Base-by-base conservation (phyloP, 176 grass and related monocot species). In the Oropetium thomaeum region DNA sequence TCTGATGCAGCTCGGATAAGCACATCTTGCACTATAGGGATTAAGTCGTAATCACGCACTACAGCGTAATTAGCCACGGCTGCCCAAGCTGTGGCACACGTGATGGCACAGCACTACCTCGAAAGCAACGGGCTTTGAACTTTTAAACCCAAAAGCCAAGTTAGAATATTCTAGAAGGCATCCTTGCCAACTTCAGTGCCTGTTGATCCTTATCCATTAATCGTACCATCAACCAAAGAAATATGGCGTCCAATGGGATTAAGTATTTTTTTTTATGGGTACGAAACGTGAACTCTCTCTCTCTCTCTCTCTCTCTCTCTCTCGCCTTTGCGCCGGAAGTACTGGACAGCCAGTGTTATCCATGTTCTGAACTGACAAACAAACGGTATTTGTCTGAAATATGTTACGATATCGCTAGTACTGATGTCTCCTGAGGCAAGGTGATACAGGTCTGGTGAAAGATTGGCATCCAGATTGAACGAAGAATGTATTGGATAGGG, bases 161-260 rank as follows among this genome's bases (percentile, higher is more conserved):
- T 43, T 67, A 60, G 42, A 74, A 35, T 60, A 68, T 25, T 67
- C 34, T 22, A 47, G 40, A 78, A 82, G 60, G 49, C 42, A 20
- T 26, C 16, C 67, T 53, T 59, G 52, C 52, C 62, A 74, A 43
- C 37, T 13, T 6, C 44, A 57, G 28, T 52, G 66, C 26, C 4
- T 13, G 23, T 38, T 62, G 74, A 74, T 61, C 57, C 79, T 83
- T 83, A 87, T 87, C 74, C 74, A 40, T 11, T 62, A 75, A 75
- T 41, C 33, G 67, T 71, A 86, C 45, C 61, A 67, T 47, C 32
- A 49, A 10, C 62, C 62, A 31, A 31, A 69, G 62, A 25, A 58
- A 14, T 11, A 35, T 28, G 54, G 27, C 25, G 37, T 26, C 40
- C 31, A 20, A 23, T 52, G 4, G 42, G 65, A 77, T 77, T 84